phyloP scores from a whole-genome alignment of 495 filamentous ascomycete genomes.

The Aspergillus mulundensis region DNA sequence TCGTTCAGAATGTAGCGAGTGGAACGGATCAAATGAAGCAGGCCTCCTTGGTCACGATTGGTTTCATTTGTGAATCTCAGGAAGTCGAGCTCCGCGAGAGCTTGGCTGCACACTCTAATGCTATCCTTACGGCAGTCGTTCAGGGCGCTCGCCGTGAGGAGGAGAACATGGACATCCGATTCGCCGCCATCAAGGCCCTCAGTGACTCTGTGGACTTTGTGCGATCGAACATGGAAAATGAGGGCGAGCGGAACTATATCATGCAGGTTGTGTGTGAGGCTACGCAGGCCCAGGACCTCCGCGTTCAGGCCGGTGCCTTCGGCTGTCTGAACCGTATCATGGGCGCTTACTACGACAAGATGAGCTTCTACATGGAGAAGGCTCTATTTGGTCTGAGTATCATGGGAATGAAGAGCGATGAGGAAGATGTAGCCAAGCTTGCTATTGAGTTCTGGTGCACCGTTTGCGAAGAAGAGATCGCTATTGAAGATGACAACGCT shows the following conservation, averaged over 20 bases:
- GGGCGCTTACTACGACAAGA: slow-evolving; percentile 97
- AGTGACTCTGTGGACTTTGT: slow-evolving; percentile 98
- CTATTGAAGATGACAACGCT: slow-evolving; percentile 93
- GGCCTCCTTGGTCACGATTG: slow-evolving; percentile 87
- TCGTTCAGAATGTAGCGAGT: slow-evolving; percentile 87
- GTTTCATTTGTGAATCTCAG: slow-evolving; percentile 95
- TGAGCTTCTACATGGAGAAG: slow-evolving; percentile 99
- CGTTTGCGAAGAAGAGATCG: slow-evolving; percentile 96
- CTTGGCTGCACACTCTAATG: slow-evolving; percentile 84
- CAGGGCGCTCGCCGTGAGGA: slow-evolving; percentile 97
- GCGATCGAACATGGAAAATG: slow-evolving; percentile 95
- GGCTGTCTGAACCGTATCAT: slow-evolving; percentile 98
- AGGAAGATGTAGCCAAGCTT: slow-evolving; percentile 96
- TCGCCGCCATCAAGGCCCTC: slow-evolving; percentile 87
- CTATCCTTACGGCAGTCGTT: slow-evolving; percentile 94
- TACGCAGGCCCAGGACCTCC: slow-evolving; percentile 81
- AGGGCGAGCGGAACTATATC: slow-evolving; percentile 98
- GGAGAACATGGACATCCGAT: slow-evolving; percentile 79
- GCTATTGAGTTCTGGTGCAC: slow-evolving; percentile 99
- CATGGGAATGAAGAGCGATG: slow-evolving; percentile 94
- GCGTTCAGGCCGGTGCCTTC: slow-evolving; percentile 92
- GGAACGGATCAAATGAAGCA: slow-evolving; percentile 87
- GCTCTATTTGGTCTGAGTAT: slow-evolving; percentile 97
- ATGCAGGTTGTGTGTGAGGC: slow-evolving; percentile 99
- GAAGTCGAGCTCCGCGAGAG: slow-evolving; percentile 80